Evolutionary conservation across 345 rosid species (phyloP), one percentile per base, ranked within the genome.

Genomic region (Bruguiera sexangula): DNA sequence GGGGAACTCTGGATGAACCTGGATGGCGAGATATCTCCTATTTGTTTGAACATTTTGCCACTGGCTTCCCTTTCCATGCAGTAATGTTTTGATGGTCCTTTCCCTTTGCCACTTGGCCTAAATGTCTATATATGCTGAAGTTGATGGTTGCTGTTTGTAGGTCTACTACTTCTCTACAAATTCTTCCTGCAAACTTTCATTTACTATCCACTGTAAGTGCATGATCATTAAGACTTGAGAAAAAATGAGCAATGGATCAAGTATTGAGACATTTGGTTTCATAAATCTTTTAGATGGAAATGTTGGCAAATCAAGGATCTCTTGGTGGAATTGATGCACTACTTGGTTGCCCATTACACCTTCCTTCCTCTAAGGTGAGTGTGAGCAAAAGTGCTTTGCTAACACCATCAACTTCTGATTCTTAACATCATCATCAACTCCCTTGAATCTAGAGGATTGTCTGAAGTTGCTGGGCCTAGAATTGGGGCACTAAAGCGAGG

Each of bases 1-100:
- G 97, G 97, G 43, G 89, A 92, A 78, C 84, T 89, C 26, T 92
- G 96, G 96, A 89, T 92, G 96, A 92, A 92, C 75, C 84, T 89
- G 81, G 97, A 92, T 71, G 97, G 97, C 66, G 83, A 78, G 75
- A 82, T 87, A 75, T 89, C 97, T 76, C 96, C 96, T 51, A 77
- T 92, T 75, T 92, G 92, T 79, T 75, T 92, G 83, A 87, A 81
- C 82, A 86, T 89, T 80, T 79, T 89, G 74, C 85, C 87, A 62
- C 65, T 89, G 75, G 85, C 86, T 70, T 88, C 85, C 74, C 83
- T 90, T 68, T 84, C 87, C 73, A 66, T 68, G 43, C 86, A 77
- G 97, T 89, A 79, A 80, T 72, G 73, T 80, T 72, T 24, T 62
- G 20, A 9, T 65, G 8, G 53, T 46, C 62, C 63, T 71, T 27